phyloP scores from a whole-genome alignment of 2,329 filamentous ascomycete species.

The Penicillium sclerotigenum region DNA sequence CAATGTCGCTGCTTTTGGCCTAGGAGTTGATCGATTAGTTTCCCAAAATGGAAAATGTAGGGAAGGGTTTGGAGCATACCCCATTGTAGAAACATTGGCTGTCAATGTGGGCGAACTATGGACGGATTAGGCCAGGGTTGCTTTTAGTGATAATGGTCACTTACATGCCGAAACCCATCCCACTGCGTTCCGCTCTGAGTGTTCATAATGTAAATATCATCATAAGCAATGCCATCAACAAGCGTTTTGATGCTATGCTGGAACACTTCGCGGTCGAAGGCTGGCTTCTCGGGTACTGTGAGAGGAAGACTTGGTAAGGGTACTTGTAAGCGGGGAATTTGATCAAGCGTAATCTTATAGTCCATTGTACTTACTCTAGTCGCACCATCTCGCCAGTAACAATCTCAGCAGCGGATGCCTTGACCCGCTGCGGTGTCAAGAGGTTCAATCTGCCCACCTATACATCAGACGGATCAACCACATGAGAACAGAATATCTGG shows the following conservation, averaged over 20 bases:
- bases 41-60: neutral
- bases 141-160: conserved; percentile 1
- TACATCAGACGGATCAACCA: neutral
- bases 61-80: conserved; percentile 19
- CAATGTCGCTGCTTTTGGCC: conserved; percentile 36
- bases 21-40: conserved; percentile 11
- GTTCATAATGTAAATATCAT: conserved; percentile 49
- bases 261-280: conserved; percentile 53
- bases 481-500: neutral
- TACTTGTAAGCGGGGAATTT: neutral
- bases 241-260: conserved; percentile 53
- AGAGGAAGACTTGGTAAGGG: conserved; percentile 47
- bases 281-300: conserved; percentile 51
- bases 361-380: conserved; percentile 46
- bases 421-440: conserved; percentile 54
- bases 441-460: conserved; percentile 51
- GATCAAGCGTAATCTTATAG: neutral
- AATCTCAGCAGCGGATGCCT: conserved; percentile 54
- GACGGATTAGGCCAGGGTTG: neutral
- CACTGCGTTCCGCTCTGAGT: conserved; percentile 51
- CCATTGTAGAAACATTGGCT: conserved; percentile 43
- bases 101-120: conserved; percentile 38
- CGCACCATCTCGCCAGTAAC: conserved; percentile 55
- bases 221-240: conserved; percentile 37
- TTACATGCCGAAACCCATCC: conserved; percentile 51